Base-by-base conservation (phyloP, 495 filamentous ascomycete genomes). In the Trichoderma virens region DNA sequence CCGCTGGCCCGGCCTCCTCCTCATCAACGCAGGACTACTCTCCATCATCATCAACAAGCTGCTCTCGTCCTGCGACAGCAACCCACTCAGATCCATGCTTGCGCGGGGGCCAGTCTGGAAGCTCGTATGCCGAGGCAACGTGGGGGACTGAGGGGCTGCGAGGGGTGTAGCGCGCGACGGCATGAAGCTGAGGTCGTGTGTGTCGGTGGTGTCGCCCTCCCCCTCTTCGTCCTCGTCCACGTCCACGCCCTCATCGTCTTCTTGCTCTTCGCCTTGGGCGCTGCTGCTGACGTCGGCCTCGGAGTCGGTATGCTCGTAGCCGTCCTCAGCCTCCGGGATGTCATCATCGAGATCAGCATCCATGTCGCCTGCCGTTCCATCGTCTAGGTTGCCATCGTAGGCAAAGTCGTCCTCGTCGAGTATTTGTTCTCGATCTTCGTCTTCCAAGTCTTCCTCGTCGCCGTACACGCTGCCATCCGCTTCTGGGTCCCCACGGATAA, bases 221-320 rank as follows among this genome's bases (percentile, higher is more conserved):
- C 31, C 59, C 23, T 61, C 60, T 2, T 73, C 70, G 16, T 77
- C 71, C 30, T n/a, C n/a, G n/a, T 35, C 59, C 16, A 13, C 59
- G 9, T 61, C 60, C 2, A 72, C 70, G 16, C 76, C 71, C 30
- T 80, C 79, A 34, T 82, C 83, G 8, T 75, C 74, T 13, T 77
- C 74, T 13, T 45, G 41, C 11, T 16, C 51, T 28, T 28, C 51
- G 25, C 25, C 11, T 2, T 18, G 51, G 30, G 67, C 74, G 64
- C 75, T 75, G 67, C 70, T 80, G 47, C 69, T 76, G 25, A 89
- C 74, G 64, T 87, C 85, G n/a, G 81, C 83, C 67, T 93, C 90
- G 7, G 90, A 91, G 75, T 96, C 91, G 25, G 91, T 96, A 69
- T 96, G 91, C 75, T 90, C 85, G 69, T 89, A 90, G 65, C 82